Conservation (phyloP, 805 yeast genomes). For the Wickerhamiella kurtzmanii region DNA sequence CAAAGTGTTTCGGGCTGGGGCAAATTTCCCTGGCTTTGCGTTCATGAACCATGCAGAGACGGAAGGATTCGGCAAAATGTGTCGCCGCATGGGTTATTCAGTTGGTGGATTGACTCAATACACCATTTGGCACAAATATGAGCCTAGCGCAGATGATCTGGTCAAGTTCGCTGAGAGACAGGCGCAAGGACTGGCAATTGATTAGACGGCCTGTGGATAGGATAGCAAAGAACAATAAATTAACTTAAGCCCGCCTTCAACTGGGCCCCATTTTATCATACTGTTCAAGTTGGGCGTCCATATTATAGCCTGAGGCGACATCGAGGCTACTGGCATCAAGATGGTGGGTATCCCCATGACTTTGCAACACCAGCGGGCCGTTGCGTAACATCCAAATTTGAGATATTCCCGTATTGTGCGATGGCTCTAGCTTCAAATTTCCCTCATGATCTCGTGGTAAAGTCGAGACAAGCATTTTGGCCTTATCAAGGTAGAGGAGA, state of each 20-base stretch:
- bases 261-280: neutral
- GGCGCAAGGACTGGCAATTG: constrained; percentile 21
- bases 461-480: neutral
- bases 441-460: neutral
- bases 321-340: neutral
- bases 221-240: neutral
- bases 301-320: neutral
- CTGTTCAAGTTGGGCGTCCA: neutral
- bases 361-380: constrained; percentile 2
- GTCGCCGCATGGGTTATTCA: constrained; percentile 70
- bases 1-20: constrained; percentile 67
- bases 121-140: constrained; percentile 93
- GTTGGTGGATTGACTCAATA: constrained; percentile 90
- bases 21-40: constrained; percentile 92
- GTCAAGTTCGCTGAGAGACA: constrained; percentile 37
- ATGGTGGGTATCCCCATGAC: constrained; percentile 1
- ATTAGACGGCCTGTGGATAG: no score
- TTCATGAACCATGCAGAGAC: constrained; percentile 94
- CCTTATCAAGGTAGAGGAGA: neutral
- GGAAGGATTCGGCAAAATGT: constrained; percentile 87
- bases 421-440: neutral
- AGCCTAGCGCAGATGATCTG: constrained; percentile 86
- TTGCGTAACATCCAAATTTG: neutral
- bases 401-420: constrained; percentile 1
- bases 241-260: neutral